Percentiles rank a stretch among this genome's conserved stretches.
phyloP scores from a whole-genome alignment of 2,329 filamentous ascomycete species.

The Aureobasidium sp. region DNA sequence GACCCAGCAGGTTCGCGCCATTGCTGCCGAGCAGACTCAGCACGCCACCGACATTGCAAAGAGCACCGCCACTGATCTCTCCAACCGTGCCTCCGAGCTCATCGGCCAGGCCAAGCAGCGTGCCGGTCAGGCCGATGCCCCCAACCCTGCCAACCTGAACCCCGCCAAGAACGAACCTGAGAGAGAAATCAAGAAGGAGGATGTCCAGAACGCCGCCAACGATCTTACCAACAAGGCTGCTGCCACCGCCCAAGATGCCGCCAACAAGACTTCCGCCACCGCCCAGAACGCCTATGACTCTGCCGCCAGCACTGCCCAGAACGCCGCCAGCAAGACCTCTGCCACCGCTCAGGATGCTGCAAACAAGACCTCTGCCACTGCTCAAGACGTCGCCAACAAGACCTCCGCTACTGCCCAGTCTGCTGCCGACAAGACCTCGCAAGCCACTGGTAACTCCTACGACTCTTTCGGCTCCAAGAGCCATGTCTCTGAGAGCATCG shows the following conservation, averaged over 20 bases:
- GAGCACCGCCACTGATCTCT: constrained; percentile 53
- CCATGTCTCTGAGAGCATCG: not conserved
- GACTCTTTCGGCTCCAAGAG: not conserved
- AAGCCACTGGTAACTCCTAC: constrained; percentile 13
- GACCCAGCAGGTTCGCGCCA: constrained; percentile 50
- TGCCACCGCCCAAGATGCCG: not conserved
- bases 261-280: constrained; percentile 11
- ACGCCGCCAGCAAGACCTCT: constrained; percentile 3
- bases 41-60: constrained; percentile 51
- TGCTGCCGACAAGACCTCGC: constrained; percentile 9
- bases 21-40: constrained; percentile 52
- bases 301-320: not conserved
- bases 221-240: constrained; percentile 10
- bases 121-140: constrained; percentile 19
- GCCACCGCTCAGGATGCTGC: not conserved
- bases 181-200: constrained; percentile 16
- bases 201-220: constrained; percentile 19
- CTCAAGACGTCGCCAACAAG: constrained; percentile 8
- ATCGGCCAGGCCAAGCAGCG: constrained; percentile 33
- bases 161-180: constrained; percentile 15
- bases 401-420: not conserved
- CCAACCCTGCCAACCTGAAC: constrained; percentile 18
- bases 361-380: constrained; percentile 13
- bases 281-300: not conserved
- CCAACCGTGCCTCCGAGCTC: constrained; percentile 51